A percentile compares a stretch with the other conserved stretches of the same genome.
Evolutionary conservation across 2,329 filamentous ascomycete genomes (phyloP).

Genomic region (Zopfia rhizophila): DNA sequence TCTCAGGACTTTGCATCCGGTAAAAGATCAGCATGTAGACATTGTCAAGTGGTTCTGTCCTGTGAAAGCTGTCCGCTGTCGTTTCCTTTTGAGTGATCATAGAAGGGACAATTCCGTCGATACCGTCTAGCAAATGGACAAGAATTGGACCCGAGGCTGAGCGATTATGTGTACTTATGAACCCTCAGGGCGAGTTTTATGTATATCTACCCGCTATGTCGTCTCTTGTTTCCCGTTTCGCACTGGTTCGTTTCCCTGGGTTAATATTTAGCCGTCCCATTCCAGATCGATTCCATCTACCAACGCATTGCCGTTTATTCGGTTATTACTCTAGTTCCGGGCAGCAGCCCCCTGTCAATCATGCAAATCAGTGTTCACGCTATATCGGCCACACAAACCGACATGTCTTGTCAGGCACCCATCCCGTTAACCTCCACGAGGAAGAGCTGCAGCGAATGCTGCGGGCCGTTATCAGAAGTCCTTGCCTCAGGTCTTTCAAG

Average conservation of each 20-base stretch:
- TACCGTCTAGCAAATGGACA: constrained; percentile 10
- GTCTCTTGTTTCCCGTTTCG: constrained; percentile 12
- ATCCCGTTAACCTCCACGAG: constrained; percentile 13
- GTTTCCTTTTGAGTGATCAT: constrained; percentile 5
- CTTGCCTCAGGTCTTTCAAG: constrained; percentile 18
- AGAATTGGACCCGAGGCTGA: constrained; percentile 19
- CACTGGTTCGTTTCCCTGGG: constrained; percentile 34
- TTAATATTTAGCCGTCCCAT: constrained; percentile 34
- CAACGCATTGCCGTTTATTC: constrained; percentile 17
- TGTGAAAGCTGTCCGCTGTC: constrained; percentile 2
- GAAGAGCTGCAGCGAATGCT: constrained; percentile 8
- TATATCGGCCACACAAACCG: constrained; percentile 24
- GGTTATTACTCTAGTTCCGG: constrained; percentile 30
- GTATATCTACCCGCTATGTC: constrained; percentile 21
- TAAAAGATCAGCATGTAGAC: too few species aligned
- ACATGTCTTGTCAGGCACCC: constrained; percentile 34
- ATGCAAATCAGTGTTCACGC: constrained; percentile 26
- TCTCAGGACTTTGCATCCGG: too few species aligned
- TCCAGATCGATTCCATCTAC: constrained; percentile 31
- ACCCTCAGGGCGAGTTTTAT: constrained; percentile 18
- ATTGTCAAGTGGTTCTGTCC: not conserved
- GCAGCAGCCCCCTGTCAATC: constrained; percentile 18
- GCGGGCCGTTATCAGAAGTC: constrained; percentile 19
- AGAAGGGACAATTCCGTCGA: not conserved
- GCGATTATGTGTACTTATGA: constrained; percentile 16